Base-by-base conservation (phyloP, 805 yeast species). In the Hagleromyces aurorensis region DNA sequence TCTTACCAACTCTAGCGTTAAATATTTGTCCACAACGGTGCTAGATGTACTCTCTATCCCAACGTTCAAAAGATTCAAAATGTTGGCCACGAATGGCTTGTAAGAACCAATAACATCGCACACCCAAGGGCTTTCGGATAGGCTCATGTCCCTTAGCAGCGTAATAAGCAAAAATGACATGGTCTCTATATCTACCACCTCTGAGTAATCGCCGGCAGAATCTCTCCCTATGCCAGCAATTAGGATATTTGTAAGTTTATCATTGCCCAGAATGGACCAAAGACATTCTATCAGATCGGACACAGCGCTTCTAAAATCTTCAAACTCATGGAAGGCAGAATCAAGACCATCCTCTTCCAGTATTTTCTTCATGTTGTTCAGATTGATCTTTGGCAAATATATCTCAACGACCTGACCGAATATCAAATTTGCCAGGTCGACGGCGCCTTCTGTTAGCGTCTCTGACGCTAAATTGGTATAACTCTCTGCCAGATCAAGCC, bases 231-330 rank as follows among this genome's bases (percentile, higher is more conserved):
- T 37, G 21, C 57, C 50, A 10, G 40, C 24, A 7, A 54, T 48
- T 6, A 56, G 33, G 16, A 50, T 38, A 28, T 50, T 46, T 3
- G 61, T 55, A 33, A 56, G 38, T 26, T 53, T 46, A 24, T 46
- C 49, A 30, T 56, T 51, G 21, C 81, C 83, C 20, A 84, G 62
- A 4, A 82, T 61, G 1, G 85, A 71, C 60, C 78, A 83, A 2
- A 78, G 55, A 0, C 73, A 63, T 32, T 85, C 91, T 40, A 83
- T 71, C 21, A 87, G 64, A 43, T 91, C 97, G 1, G 78, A 70
- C 7, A 80, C 78, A 37, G 80, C 89, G 18, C 72, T 59, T 43
- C 96, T 67, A 53, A 74, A 89, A 15, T 73, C 67, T 13, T 57
- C 55, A 45, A 86, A 83, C 40, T 79, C 93, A 33, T 53, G 50